Base-by-base conservation (phyloP, 2,329 filamentous ascomycete genomes). In the Aquanectria penicillioides region DNA sequence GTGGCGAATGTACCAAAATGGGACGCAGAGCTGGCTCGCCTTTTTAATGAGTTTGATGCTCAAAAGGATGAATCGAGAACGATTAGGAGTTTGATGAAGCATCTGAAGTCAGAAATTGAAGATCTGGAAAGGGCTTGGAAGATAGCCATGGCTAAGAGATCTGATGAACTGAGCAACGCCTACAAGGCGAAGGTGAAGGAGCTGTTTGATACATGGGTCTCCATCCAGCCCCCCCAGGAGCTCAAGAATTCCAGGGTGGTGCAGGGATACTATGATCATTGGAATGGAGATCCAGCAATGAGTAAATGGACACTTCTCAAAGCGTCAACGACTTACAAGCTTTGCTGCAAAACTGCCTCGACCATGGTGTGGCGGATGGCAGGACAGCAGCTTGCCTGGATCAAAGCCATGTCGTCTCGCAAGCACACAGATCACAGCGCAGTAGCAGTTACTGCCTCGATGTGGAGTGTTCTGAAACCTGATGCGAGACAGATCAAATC, bases 231-330 rank as follows among this genome's bases (percentile, higher is more conserved):
- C 0, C 71, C 75, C 0, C 40, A 54, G 0, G 59, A 66, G 9
- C 18, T 65, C n/a, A 28, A 61, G 6, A 26, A 40, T 13, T 65
- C 69, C 25, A 74, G 71, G 28, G 65, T 69, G 6, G 62, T 76
- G 4, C 59, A 56, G 8, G 50, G 51, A 0, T 69, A 73, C 3
- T 61, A 81, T 5, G 69, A 72, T 8, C 8, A 22, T 2, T 71
- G 65, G 65, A 66, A 55, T 10, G 47, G 57, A 4, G 61, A 73
- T 13, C 52, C 62, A 0, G 36, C 66, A 2, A 72, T 75, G 10
- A 78, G 75, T 22, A 69, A 63, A 4, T 87, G 83, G 83, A 74
- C 77, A 3, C 69, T 83, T 3, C 70, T 86, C 13, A 83, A 83
- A 56, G 84, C 84, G 0, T 84, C 83, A 2, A 73, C 73, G 4